These are phyloP conservation scores for Trichophyton equinum DNA, from an alignment of 2,329 filamentous ascomycete genomes.

Conservation along the genomic window DNA sequence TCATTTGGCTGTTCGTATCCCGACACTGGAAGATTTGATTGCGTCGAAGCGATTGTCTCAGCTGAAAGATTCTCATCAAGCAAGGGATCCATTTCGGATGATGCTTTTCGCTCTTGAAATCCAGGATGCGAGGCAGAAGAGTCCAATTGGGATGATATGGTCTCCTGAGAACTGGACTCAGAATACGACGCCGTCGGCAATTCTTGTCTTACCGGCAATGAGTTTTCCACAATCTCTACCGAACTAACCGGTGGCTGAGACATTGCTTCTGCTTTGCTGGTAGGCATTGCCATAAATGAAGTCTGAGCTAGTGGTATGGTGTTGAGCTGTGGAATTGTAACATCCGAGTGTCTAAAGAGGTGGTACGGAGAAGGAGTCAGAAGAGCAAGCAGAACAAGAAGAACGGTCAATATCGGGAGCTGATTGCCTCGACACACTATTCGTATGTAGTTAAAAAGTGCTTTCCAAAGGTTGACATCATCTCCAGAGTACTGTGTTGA, in stretches of 20 bases:
- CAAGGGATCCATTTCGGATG: background rate
- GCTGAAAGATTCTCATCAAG: too few relatives aligned
- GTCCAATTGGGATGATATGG: background rate
- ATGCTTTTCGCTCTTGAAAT: background rate
- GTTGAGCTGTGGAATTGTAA: background rate
- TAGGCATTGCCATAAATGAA: background rate
- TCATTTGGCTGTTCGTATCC: background rate
- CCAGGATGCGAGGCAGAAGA: background rate
- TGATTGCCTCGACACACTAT: background rate
- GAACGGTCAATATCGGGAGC: background rate
- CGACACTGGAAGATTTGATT: background rate
- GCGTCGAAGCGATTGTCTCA: background rate
- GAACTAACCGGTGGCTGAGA: background rate
- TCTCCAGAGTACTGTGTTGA: background rate
- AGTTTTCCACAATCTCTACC: background rate
- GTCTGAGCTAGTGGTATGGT: background rate
- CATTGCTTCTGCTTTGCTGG: background rate
- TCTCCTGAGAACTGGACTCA: background rate
- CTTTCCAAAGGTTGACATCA: conserved; percentile 1
- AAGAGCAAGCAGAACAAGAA: background rate
- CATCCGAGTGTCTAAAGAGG: background rate
- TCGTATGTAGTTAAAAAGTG: conserved; percentile 2
- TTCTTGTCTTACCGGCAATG: background rate
- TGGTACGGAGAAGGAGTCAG: background rate
- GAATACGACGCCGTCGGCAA: background rate